phyloP scores from a whole-genome alignment of 192 early-diverging fungal species.

The Endogone sp. region DNA sequence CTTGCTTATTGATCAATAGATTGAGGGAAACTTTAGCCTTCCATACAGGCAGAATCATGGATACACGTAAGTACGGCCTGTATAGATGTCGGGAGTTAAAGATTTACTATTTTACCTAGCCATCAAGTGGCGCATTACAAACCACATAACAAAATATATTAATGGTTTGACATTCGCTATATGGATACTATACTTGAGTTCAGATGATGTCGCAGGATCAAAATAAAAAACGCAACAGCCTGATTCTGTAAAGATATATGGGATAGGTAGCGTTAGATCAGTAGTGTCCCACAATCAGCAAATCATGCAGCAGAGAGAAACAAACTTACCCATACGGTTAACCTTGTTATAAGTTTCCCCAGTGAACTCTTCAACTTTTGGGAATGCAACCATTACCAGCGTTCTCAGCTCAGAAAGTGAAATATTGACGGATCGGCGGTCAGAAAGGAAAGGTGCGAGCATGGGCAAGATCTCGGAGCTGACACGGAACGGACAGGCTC shows the following conservation, averaged over 20 bases:
- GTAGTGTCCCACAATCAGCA: too few species aligned
- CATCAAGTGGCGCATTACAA: too few species aligned
- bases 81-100: not conserved
- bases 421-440: slow-evolving; percentile 41
- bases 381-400: slow-evolving; percentile 50
- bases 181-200: not conserved
- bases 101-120: not conserved
- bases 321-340: slow-evolving; percentile 9
- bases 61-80: slow-evolving; percentile 22
- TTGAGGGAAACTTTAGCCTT: slow-evolving; percentile 68
- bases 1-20: slow-evolving; percentile 70
- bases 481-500: slow-evolving; percentile 60
- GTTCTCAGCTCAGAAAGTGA: slow-evolving; percentile 39
- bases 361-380: slow-evolving; percentile 26
- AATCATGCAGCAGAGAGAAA: not conserved
- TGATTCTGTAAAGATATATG: slow-evolving; percentile 22
- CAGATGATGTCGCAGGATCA: slow-evolving; percentile 30
- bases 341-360: slow-evolving; percentile 3
- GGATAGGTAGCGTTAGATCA: too few species aligned
- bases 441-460: slow-evolving; percentile 47
- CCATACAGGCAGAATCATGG: slow-evolving; percentile 67
- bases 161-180: too few species aligned
- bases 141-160: too few species aligned
- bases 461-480: slow-evolving; percentile 63
- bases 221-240: slow-evolving; percentile 59